A percentile compares a stretch with the other conserved stretches of the same genome.
Conservation (phyloP, 1,284 basidiomycete genomes). For the Stygiomarasmius scandens region DNA sequence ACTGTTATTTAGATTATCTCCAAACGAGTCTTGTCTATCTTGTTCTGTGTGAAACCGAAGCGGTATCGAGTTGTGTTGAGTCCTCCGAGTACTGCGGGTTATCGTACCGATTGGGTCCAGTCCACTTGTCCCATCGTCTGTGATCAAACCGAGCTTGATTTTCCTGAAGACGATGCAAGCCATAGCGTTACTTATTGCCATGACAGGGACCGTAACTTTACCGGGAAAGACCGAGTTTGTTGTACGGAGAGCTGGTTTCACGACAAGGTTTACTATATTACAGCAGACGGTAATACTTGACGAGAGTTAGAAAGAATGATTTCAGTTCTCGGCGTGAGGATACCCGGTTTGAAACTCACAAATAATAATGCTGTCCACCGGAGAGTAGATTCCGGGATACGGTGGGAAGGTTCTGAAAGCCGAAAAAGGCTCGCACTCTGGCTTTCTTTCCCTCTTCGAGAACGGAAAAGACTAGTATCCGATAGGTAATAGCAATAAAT, state of each 20-base stretch:
- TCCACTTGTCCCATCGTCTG: not conserved
- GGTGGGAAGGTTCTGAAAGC: not conserved
- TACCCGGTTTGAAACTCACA: not conserved
- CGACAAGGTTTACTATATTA: not conserved
- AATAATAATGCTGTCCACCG: slow-evolving; percentile 5
- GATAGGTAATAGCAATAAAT: slow-evolving; percentile 9
- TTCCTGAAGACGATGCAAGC: slow-evolving; percentile 5
- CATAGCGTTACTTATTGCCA: slow-evolving; percentile 1
- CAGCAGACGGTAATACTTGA: not conserved
- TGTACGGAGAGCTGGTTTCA: not conserved
- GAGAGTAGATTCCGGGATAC: not conserved
- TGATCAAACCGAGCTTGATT: slow-evolving; percentile 2
- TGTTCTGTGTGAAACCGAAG: not conserved
- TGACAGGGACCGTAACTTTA: not conserved
- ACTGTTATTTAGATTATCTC: too few relatives aligned
- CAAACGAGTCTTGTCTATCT: not conserved
- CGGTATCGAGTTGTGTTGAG: not conserved
- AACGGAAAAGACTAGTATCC: not conserved
- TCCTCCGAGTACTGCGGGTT: not conserved
- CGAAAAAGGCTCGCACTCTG: not conserved
- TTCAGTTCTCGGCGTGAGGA: too few relatives aligned
- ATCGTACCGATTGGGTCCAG: not conserved
- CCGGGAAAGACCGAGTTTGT: not conserved
- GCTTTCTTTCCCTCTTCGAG: not conserved
- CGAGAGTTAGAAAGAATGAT: not conserved